Base-by-base conservation (phyloP, 2,329 filamentous ascomycete species). In the Pseudogymnoascus sp. region DNA sequence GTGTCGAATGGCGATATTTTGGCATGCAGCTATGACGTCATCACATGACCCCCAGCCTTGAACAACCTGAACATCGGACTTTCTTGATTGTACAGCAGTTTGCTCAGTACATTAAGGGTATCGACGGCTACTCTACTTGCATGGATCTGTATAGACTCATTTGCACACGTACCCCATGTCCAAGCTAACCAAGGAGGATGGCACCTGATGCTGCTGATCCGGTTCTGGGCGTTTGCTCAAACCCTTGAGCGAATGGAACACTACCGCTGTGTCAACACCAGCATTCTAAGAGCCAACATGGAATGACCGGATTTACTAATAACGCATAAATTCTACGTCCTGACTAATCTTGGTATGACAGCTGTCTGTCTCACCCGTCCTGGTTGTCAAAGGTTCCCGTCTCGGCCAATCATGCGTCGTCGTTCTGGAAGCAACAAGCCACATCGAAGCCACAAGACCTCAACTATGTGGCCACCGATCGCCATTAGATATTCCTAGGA, bases 131-230 rank as follows among this genome's bases (percentile, higher is more conserved):
- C 42, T 29, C n/a, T n/a, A n/a, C n/a, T n/a, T 52, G 13, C 42
- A 52, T 52, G 42, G 21, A 31, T 52, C 13, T 15, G 7, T 52
- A 5, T 31, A 52, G 13, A 31, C 8, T 4, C 25, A 52, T 29
- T 52, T 52, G 42, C 42, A 52, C 25, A 52, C 42, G 42, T 52
- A 52, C 25, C 42, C 42, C 42, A 52, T 52, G 42, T 13, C 42
- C 42, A 31, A 52, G 25, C 25, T n/a, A 31, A 52, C 42, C 13
- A 15, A 13, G 4, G 42, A 31, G 13, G 7, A 31, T 15, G 42
- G 42, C 42, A 52, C 42, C 7, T 52, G 42, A 52, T 15, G 42
- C 42, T 52, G 42, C 18, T 31, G 25, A 52, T 52, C 42, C 42
- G 3, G 42, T 52, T 52, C 25, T 52, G 12, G 29, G 7, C 25